Conservation (phyloP, 805 yeast species). For the Diddensiella transvaalensis region DNA sequence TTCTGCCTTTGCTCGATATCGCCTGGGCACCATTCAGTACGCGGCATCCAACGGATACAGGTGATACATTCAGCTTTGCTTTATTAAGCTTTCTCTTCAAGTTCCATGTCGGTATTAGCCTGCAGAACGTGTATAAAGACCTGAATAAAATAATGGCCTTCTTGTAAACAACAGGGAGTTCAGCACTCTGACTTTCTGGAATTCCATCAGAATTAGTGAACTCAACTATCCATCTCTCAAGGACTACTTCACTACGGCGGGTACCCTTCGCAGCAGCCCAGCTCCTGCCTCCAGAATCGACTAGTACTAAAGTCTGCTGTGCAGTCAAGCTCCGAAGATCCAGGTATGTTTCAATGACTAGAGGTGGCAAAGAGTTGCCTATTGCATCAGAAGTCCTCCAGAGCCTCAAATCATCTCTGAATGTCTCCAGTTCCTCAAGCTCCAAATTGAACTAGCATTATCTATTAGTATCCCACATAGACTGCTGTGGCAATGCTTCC, state of each 20-base stretch:
- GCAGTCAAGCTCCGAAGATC: slow-evolving; percentile 58
- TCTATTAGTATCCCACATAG: slow-evolving; percentile 17
- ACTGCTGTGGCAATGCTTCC: no score
- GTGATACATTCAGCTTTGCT: slow-evolving; percentile 36
- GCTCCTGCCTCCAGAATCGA: slow-evolving; percentile 49
- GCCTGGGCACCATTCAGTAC: slow-evolving; percentile 71
- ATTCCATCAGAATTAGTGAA: slow-evolving; percentile 33
- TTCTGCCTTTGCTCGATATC: slow-evolving; percentile 74
- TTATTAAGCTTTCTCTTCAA: slow-evolving; percentile 46
- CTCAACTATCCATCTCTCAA: slow-evolving; percentile 92
- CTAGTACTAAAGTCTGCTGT: slow-evolving; percentile 56
- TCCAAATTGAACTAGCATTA: slow-evolving; percentile 40
- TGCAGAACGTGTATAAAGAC: slow-evolving; percentile 60
- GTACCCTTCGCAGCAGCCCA: slow-evolving; percentile 55
- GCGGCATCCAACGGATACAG: slow-evolving; percentile 53
- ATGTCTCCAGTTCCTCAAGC: slow-evolving; percentile 35
- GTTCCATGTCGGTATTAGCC: slow-evolving; percentile 69
- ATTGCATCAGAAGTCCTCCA: slow-evolving; percentile 48
- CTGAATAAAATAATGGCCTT: slow-evolving; percentile 72
- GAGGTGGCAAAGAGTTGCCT: slow-evolving; percentile 55
- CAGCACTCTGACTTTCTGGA: slow-evolving; percentile 29
- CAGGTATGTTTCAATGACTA: slow-evolving; percentile 79
- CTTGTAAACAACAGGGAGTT: slow-evolving; percentile 67
- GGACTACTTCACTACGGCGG: slow-evolving; percentile 76
- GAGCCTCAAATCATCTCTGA: slow-evolving; percentile 54